These are phyloP conservation scores for Irpex lacteus DNA, from an alignment of 1,284 basidiomycete genomes.

Conservation along the genomic window DNA sequence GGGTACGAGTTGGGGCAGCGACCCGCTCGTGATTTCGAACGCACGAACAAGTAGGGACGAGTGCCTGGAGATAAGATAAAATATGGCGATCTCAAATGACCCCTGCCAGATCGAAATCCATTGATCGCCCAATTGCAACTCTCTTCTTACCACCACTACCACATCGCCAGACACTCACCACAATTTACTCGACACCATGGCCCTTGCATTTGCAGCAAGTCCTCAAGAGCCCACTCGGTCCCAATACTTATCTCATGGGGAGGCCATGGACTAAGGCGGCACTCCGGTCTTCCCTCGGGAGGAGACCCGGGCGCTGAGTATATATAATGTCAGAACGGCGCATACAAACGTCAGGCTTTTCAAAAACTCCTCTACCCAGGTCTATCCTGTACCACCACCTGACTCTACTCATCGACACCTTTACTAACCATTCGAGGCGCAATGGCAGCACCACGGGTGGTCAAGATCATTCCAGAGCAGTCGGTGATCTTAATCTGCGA, in stretches of 20 bases:
- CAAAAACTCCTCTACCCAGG: constrained; percentile 10
- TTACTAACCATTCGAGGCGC: constrained; percentile 1
- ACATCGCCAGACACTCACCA: background rate
- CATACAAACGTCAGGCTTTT: background rate
- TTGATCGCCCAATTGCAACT: background rate
- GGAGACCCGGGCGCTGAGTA: background rate
- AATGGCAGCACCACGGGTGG: constrained; percentile 28
- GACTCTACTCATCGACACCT: background rate
- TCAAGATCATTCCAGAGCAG: constrained; percentile 40
- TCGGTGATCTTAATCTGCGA: constrained; percentile 81
- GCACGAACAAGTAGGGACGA: background rate
- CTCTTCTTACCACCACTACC: too few species aligned
- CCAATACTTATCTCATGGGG: background rate
- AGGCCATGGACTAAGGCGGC: background rate
- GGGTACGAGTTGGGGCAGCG: too few species aligned
- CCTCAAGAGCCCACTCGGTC: background rate
- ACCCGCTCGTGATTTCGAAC: too few species aligned
- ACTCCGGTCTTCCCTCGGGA: background rate
- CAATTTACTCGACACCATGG: background rate
- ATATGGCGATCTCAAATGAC: background rate
- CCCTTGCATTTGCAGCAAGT: background rate
- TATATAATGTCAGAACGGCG: background rate
- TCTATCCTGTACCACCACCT: constrained; percentile 9
- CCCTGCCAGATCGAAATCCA: background rate
- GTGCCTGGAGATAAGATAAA: background rate